These are phyloP conservation scores for Aspergillus felis DNA, from an alignment of 2,329 filamentous ascomycete genomes.

Conservation along the genomic window DNA sequence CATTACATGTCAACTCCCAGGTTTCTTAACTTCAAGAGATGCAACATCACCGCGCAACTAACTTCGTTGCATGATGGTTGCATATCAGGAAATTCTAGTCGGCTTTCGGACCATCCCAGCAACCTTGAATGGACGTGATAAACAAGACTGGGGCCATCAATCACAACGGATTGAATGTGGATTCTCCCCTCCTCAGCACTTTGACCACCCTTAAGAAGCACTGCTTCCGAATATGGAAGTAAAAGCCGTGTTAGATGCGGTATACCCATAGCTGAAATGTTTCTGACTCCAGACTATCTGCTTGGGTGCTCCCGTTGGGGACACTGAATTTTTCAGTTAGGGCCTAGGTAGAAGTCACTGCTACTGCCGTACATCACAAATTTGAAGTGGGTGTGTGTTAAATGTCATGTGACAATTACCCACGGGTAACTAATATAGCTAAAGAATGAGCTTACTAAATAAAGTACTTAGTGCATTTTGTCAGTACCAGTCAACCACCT, in stretches of 20 bases:
- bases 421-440: neutral
- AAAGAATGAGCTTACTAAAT: no score
- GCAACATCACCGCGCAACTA: constrained; percentile 55
- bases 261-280: constrained; percentile 27
- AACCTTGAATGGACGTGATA: constrained; percentile 66
- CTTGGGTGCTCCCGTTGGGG: neutral
- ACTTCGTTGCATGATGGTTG: constrained; percentile 63
- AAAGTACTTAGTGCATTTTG: no score
- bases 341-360: neutral
- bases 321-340: neutral
- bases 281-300: neutral
- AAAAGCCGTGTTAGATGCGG: constrained; percentile 30
- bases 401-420: neutral
- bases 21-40: constrained; percentile 57
- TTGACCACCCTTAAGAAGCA: constrained; percentile 15
- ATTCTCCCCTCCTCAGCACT: constrained; percentile 6
- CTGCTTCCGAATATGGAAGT: constrained; percentile 26
- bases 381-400: neutral
- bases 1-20: constrained; percentile 68
- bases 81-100: constrained; percentile 47
- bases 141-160: constrained; percentile 77
- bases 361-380: neutral
- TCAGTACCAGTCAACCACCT: no score
- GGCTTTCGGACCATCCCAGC: constrained; percentile 35
- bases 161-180: constrained; percentile 41